Evolutionary conservation across 257 asterid genomes (phyloP).

Genomic region (Salvia rosmarinus): DNA sequence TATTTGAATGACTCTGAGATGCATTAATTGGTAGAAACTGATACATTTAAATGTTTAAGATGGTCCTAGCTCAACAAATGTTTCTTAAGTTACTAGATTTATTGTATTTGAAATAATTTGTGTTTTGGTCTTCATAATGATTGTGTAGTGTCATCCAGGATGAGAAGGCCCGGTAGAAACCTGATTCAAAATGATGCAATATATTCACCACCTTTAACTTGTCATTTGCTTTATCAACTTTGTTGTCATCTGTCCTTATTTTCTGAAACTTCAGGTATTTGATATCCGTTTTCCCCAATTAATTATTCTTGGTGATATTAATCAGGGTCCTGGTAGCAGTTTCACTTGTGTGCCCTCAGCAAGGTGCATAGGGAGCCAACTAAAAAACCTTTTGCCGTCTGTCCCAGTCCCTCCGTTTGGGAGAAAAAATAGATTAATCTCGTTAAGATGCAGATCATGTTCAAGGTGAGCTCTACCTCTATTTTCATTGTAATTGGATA

Average conservation of each 20-base stretch:
- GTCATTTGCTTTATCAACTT: background rate
- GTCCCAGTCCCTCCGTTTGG: conserved; percentile 35
- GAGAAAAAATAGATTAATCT: conserved; percentile 41
- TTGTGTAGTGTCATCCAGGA: conserved; percentile 4
- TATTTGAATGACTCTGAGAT: conserved; percentile 23
- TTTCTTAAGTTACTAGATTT: conserved; percentile 2
- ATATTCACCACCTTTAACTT: background rate
- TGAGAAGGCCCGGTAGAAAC: background rate
- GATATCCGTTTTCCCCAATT: background rate
- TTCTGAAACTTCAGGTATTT: conserved; percentile 19
- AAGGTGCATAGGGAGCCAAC: conserved; percentile 46
- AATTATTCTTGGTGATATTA: conserved; percentile 21
- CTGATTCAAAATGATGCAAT: no score
- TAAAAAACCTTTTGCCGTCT: conserved; percentile 34
- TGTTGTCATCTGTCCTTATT: conserved; percentile 10
- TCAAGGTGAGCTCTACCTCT: conserved; percentile 45
- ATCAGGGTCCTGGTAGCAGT: conserved; percentile 49
- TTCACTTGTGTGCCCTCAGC: conserved; percentile 47
- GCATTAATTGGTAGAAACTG: conserved; percentile 22
- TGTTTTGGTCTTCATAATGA: conserved; percentile 5
- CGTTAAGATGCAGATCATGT: conserved; percentile 46
- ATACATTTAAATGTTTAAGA: background rate
- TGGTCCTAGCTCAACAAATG: background rate
- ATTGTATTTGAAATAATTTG: conserved; percentile 10
- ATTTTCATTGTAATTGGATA: conserved; percentile 4